Evolutionary conservation across 129 eudicot species (phyloP).

Genomic region (Artemisia annua): DNA sequence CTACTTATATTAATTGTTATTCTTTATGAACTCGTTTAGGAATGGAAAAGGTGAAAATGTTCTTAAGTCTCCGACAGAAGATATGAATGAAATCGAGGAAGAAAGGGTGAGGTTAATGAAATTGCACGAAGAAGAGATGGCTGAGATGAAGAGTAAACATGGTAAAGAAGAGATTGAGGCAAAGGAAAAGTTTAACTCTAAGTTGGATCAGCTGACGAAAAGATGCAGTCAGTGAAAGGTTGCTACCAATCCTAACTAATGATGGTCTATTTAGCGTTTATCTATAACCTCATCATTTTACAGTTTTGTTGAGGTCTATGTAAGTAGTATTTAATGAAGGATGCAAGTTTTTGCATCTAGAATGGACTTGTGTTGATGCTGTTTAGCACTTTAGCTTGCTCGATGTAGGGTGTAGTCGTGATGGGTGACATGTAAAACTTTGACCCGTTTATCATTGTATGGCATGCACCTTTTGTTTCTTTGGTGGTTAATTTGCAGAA

Average conservation of each 20-base stretch:
- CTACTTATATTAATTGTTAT: neutral
- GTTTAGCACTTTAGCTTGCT: neutral
- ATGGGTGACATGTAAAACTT: neutral
- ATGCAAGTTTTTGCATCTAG: constrained; percentile 4
- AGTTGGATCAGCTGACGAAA: constrained; percentile 43
- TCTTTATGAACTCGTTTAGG: constrained; percentile 33
- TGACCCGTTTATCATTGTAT: neutral
- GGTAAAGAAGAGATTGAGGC: constrained; percentile 37
- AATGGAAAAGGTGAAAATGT: constrained; percentile 35
- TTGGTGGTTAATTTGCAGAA: neutral
- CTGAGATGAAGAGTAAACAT: constrained; percentile 46
- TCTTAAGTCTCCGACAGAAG: constrained; percentile 42
- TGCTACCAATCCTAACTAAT: constrained; percentile 11
- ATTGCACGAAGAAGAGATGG: constrained; percentile 38
- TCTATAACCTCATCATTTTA: constrained; percentile 2
- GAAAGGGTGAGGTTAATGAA: constrained; percentile 33
- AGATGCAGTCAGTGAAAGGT: constrained; percentile 39
- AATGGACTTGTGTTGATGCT: constrained; percentile 5
- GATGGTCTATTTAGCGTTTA: neutral
- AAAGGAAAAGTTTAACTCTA: constrained; percentile 56
- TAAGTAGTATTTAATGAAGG: neutral
- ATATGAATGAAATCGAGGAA: constrained; percentile 42
- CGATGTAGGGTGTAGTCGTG: too few species aligned
- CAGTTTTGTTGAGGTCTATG: constrained; percentile 14
- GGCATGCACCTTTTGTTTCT: neutral